These are phyloP conservation scores for Corrigiola litoralis DNA, from an alignment of 179 eudicot genomes.

Conservation along the genomic window DNA sequence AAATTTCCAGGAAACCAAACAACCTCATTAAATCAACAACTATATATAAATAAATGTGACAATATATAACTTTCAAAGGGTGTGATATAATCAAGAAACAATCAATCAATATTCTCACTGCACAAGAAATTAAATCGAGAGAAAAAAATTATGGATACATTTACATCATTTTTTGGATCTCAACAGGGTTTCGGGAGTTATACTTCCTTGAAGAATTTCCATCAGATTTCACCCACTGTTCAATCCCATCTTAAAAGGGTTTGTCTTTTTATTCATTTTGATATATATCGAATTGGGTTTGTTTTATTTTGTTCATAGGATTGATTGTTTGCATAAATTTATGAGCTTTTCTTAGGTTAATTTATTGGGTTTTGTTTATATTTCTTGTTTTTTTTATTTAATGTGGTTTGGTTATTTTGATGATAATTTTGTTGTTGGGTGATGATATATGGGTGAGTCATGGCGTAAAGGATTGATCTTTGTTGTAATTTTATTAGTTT, in stretches of 20 bases:
- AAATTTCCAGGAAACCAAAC: constrained; percentile 12
- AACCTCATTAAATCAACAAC: background rate
- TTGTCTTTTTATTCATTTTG: background rate
- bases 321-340: constrained; percentile 1
- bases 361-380: background rate
- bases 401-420: too few species aligned
- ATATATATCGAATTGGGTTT: background rate
- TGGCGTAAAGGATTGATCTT: too few species aligned
- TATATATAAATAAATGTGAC: background rate
- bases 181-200: constrained; percentile 45
- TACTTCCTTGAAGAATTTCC: constrained; percentile 71
- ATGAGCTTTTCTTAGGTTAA: background rate
- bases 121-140: background rate
- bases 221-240: constrained; percentile 72
- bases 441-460: too few species aligned
- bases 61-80: background rate
- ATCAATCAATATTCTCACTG: background rate
- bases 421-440: too few species aligned
- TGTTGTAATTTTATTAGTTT: too few species aligned
- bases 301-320: background rate
- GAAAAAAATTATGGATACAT: constrained; percentile 46
- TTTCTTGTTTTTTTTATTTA: background rate
- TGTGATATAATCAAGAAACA: background rate
- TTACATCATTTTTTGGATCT: constrained; percentile 59
- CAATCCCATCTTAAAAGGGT: constrained; percentile 90